phyloP scores from a whole-genome alignment of 192 early-diverging fungal genomes.

The Backusella australiensis region DNA sequence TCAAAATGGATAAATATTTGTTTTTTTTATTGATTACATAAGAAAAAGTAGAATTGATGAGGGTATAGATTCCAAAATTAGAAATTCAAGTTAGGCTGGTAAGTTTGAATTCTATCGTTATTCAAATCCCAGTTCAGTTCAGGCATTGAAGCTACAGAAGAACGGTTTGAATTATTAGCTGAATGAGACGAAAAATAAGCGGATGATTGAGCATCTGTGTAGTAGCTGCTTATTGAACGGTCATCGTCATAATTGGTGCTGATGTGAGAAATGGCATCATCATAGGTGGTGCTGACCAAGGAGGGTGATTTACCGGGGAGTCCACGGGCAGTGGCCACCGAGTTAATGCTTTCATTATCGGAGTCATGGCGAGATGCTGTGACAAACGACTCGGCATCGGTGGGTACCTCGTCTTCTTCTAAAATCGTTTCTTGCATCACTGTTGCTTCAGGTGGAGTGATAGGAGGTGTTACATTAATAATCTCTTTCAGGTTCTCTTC shows the following conservation, averaged over 20 bases:
- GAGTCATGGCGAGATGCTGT: neutral
- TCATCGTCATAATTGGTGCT: neutral
- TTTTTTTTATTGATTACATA: neutral
- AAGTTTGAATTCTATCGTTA: neutral
- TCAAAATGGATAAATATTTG: no score
- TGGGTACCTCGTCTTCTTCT: neutral
- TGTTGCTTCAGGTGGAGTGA: neutral
- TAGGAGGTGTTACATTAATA: neutral
- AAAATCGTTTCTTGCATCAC: neutral
- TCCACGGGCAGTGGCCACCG: neutral
- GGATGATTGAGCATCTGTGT: slow-evolving; percentile 3
- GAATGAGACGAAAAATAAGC: neutral
- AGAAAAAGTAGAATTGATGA: neutral
- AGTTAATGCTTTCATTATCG: neutral
- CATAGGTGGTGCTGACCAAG: neutral
- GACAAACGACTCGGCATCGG: slow-evolving; percentile 14
- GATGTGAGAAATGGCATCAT: neutral
- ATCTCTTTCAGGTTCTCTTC: neutral
- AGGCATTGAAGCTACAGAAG: slow-evolving; percentile 5
- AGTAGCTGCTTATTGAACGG: neutral
- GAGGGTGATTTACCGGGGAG: neutral
- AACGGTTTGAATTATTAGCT: neutral
- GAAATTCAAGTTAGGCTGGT: neutral
- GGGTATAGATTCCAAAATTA: neutral
- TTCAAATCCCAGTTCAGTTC: neutral